Evolutionary conservation across 2,329 filamentous ascomycete species (phyloP).

Genomic region (Trichoderma sp.): DNA sequence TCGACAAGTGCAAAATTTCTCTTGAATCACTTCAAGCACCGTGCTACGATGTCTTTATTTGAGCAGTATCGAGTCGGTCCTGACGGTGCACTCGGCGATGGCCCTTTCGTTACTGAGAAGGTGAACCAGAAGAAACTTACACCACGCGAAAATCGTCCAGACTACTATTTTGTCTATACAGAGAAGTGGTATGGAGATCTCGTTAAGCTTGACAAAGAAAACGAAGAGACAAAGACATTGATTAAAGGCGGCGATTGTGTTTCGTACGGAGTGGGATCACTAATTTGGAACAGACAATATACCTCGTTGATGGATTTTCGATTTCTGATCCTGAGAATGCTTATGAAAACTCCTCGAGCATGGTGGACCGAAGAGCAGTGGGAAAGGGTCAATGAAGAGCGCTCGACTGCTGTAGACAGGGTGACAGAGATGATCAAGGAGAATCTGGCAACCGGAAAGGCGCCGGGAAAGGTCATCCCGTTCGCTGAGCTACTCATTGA

Average conservation of each 20-base stretch:
- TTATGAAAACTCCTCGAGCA: neutral
- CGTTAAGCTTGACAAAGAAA: neutral
- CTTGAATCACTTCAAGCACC: constrained; percentile 35
- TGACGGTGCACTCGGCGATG: constrained; percentile 36
- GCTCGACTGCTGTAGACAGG: too few species aligned
- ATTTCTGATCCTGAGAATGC: neutral
- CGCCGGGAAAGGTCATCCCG: neutral
- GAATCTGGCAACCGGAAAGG: too few species aligned
- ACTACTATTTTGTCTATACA: neutral
- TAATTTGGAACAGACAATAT: neutral
- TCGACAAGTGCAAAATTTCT: neutral
- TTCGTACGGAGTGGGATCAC: neutral
- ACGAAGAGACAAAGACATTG: neutral
- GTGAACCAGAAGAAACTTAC: constrained; percentile 37
- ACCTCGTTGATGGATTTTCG: neutral
- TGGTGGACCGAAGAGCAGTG: neutral
- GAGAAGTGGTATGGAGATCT: neutral
- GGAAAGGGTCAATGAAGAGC: neutral
- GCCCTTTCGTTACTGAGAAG: constrained; percentile 31
- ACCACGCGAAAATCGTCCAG: constrained; percentile 30
- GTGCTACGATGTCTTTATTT: constrained; percentile 33
- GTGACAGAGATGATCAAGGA: too few species aligned
- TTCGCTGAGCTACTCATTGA: neutral
- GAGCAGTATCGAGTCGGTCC: constrained; percentile 36
- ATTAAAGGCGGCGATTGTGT: neutral